Conservation (phyloP, 257 asterid genomes). For the Solanum microdontum region DNA sequence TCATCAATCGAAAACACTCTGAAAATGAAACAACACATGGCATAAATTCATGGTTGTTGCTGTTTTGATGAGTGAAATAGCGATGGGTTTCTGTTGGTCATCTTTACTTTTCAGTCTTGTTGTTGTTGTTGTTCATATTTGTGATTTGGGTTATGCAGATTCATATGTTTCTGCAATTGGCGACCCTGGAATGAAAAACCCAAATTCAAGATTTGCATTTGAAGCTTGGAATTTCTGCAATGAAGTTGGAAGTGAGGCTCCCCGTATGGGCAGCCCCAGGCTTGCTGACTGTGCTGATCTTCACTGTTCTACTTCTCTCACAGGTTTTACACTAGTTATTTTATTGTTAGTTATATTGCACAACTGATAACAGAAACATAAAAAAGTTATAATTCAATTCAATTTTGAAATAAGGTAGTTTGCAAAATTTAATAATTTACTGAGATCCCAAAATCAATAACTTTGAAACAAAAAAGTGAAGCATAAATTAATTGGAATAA, state of each 20-base stretch:
- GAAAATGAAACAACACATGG: not conserved
- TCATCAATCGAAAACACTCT: not conserved
- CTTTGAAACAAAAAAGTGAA: not conserved
- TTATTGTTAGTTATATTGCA: not conserved
- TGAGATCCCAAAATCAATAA: not conserved
- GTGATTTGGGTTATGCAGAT: constrained; percentile 10
- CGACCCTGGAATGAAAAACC: constrained; percentile 78
- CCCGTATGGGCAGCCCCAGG: constrained; percentile 78
- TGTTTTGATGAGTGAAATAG: not conserved
- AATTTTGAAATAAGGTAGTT: not conserved
- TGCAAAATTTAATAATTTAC: not conserved
- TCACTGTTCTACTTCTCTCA: constrained; percentile 12
- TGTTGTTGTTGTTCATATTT: not conserved
- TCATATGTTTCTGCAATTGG: constrained; percentile 53
- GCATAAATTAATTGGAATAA: not conserved
- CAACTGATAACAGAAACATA: not conserved
- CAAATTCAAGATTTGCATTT: constrained; percentile 67
- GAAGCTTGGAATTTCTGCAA: constrained; percentile 96
- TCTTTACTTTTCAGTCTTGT: not conserved
- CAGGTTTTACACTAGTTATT: constrained; percentile 26
- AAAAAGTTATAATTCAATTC: not conserved
- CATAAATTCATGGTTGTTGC: not conserved
- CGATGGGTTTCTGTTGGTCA: constrained; percentile 2
- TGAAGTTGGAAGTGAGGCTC: constrained; percentile 76
- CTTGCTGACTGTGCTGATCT: constrained; percentile 81